phyloP scores from a whole-genome alignment of 148 eudicot genomes.

The Diospyros kaki region DNA sequence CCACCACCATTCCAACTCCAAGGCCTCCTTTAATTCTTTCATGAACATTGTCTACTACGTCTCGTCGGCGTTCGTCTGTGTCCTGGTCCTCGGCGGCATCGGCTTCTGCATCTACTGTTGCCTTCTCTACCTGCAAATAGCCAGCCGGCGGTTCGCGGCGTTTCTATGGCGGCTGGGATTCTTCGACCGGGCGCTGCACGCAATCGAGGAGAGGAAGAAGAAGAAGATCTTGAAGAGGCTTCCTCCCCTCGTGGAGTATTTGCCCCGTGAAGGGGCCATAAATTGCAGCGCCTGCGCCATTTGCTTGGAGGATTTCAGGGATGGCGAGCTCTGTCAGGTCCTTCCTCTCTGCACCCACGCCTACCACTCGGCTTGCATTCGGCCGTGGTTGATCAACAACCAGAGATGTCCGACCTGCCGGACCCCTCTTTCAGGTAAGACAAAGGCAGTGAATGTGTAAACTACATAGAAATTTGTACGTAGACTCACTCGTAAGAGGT shows the following conservation, averaged over 20 bases:
- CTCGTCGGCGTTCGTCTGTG: background rate
- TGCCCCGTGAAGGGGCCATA: background rate
- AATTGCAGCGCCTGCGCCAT: constrained; percentile 18
- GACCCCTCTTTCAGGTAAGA: background rate
- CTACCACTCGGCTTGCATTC: constrained; percentile 28
- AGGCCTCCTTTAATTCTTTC: background rate
- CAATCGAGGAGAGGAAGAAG: constrained; percentile 5
- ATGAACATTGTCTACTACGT: background rate
- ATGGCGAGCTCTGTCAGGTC: constrained; percentile 26
- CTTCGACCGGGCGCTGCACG: background rate
- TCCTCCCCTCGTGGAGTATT: constrained; percentile 7
- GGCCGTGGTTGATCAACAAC: constrained; percentile 23
- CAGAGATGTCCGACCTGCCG: constrained; percentile 36
- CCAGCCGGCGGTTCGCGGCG: background rate
- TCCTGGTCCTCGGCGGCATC: background rate
- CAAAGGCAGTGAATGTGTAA: too few species aligned
- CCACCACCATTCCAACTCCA: too few species aligned
- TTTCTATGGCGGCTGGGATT: background rate
- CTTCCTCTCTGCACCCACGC: constrained; percentile 31
- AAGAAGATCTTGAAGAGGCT: background rate
- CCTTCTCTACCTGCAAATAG: background rate
- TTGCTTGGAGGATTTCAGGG: constrained; percentile 32
- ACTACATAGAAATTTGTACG: too few species aligned
- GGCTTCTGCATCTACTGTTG: background rate
- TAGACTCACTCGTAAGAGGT: too few species aligned